These are phyloP conservation scores for Coemansia sp. DNA, from an alignment of 192 early-diverging fungal genomes.

Conservation along the genomic window DNA sequence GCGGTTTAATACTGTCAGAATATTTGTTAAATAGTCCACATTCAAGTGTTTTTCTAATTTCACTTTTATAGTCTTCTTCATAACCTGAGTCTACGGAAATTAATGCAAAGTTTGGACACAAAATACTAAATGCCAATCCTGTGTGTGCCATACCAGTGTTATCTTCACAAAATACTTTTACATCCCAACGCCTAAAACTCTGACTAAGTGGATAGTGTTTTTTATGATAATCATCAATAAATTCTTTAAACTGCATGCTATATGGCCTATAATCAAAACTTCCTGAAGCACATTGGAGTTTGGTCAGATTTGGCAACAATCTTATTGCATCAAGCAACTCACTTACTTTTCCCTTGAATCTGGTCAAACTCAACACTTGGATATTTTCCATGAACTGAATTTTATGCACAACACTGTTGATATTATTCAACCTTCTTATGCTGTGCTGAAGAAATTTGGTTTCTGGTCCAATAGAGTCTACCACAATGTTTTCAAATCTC, in stretches of 20 bases:
- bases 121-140: background rate
- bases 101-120: background rate
- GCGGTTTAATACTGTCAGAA: background rate
- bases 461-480: background rate
- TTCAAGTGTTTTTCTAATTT: constrained; percentile 7
- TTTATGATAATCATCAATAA: background rate
- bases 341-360: background rate
- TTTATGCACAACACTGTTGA: background rate
- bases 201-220: background rate
- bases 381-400: background rate
- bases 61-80: background rate
- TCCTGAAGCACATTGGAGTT: background rate
- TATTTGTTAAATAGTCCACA: constrained; percentile 6
- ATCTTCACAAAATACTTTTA: background rate
- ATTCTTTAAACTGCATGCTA: background rate
- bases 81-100: background rate
- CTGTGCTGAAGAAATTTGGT: background rate
- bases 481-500: background rate
- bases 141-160: background rate
- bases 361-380: background rate
- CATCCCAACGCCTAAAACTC: background rate
- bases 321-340: background rate
- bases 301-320: background rate
- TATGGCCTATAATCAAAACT: background rate
- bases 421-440: constrained; percentile 2